Conservation (phyloP, 305 asterid species). For the Euphrasia arctica region DNA sequence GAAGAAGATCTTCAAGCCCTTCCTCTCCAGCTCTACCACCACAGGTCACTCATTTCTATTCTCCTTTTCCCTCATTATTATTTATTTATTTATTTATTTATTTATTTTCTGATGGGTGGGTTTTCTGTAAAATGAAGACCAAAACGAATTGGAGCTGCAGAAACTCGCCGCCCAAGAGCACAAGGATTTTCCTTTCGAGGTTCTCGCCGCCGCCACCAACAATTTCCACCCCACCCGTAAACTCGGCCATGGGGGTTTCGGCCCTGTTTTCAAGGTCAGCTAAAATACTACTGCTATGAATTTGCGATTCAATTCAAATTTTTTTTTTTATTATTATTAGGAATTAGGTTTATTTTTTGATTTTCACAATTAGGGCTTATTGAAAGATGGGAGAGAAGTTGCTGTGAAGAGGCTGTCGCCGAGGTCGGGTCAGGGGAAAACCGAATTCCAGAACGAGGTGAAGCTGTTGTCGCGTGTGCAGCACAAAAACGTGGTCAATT, state of each 20-base stretch:
- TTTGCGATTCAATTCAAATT: too few species aligned
- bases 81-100: too few species aligned
- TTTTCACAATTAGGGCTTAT: conserved; percentile 48
- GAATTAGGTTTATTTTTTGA: too few species aligned
- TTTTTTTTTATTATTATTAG: too few species aligned
- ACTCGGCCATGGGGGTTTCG: conserved; percentile 99
- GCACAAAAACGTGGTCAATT: conserved; percentile 87
- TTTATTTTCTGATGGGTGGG: conserved; percentile 8
- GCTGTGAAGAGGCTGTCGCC: conserved; percentile 92
- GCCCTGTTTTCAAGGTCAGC: conserved; percentile 73
- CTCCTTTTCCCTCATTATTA: neutral
- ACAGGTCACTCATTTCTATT: conserved; percentile 21
- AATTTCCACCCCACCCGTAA: conserved; percentile 55
- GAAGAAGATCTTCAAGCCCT: conserved; percentile 29
- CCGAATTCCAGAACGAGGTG: conserved; percentile 85
- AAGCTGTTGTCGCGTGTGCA: conserved; percentile 82
- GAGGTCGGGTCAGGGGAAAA: conserved; percentile 74
- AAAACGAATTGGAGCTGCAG: conserved; percentile 58
- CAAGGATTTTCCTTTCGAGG: conserved; percentile 51
- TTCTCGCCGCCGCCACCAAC: conserved; percentile 69
- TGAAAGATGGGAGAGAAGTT: conserved; percentile 74
- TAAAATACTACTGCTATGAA: too few species aligned
- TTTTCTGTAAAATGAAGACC: conserved; percentile 28
- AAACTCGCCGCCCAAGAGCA: conserved; percentile 70
- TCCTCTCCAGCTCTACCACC: conserved; percentile 23